Evolutionary conservation across 169 alveolate species (phyloP).

Genomic region (Besnoitia besnoiti): DNA sequence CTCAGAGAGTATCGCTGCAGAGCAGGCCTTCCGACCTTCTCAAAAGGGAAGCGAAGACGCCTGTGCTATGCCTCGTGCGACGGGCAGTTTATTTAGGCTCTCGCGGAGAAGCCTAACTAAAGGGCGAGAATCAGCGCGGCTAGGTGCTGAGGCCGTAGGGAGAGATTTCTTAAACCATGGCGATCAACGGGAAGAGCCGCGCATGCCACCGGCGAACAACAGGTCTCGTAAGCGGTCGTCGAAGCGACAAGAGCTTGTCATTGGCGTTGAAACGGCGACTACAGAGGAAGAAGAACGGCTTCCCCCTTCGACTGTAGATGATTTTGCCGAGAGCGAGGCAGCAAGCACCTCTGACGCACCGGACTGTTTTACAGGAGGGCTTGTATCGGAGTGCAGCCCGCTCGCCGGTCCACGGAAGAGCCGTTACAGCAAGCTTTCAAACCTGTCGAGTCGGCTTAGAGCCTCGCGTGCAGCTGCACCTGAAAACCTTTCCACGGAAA

Average conservation of each 20-base stretch:
- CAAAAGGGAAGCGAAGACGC: too few relatives aligned
- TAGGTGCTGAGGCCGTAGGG: not conserved
- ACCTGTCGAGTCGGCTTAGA: too few relatives aligned
- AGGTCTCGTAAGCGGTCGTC: not conserved
- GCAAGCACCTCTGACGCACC: conserved; percentile 3
- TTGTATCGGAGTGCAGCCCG: too few relatives aligned
- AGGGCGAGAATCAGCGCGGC: not conserved
- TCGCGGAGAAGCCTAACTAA: too few relatives aligned
- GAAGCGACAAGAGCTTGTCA: not conserved
- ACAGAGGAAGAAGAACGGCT: not conserved
- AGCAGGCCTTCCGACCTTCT: too few relatives aligned
- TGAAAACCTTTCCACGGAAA: not conserved
- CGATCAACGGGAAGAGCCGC: not conserved
- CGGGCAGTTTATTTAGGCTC: too few relatives aligned
- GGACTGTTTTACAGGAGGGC: too few relatives aligned
- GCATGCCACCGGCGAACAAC: not conserved
- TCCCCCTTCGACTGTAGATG: not conserved
- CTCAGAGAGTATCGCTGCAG: too few relatives aligned
- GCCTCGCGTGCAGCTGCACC: too few relatives aligned
- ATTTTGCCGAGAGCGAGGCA: not conserved
- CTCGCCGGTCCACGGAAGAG: too few relatives aligned
- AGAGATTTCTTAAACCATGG: not conserved
- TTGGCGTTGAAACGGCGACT: not conserved
- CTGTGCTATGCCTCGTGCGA: too few relatives aligned
- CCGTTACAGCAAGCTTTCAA: too few relatives aligned